Percentiles rank a stretch among this genome's conserved stretches.
These are phyloP conservation scores for Auxenochlorella pyrenoidosa DNA, from an alignment of 139 green algal species.

Conservation along the genomic window DNA sequence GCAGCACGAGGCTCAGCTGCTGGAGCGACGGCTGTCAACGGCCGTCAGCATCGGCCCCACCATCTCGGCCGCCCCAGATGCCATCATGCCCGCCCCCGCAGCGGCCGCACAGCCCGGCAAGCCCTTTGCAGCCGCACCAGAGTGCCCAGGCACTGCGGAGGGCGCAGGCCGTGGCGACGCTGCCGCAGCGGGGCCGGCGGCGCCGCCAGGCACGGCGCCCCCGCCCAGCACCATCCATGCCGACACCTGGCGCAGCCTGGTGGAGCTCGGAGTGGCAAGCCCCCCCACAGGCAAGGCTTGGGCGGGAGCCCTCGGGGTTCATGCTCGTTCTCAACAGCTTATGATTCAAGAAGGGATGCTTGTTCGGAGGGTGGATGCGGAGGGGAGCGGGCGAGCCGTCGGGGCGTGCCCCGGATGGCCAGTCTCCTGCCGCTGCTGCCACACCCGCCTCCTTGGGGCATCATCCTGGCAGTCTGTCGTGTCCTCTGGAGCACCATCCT, in stretches of 20 bases:
- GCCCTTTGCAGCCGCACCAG: background rate
- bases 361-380: too few species aligned
- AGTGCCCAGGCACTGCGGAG: background rate
- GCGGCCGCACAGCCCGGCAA: too few species aligned
- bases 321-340: background rate
- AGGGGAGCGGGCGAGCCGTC: background rate
- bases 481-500: too few species aligned
- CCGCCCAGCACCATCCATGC: constrained; percentile 26
- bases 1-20: background rate
- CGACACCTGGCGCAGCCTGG: constrained; percentile 34
- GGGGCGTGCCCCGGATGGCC: background rate
- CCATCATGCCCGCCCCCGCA: background rate
- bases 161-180: background rate
- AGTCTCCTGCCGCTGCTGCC: background rate
- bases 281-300: constrained; percentile 1
- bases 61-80: background rate
- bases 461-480: too few species aligned
- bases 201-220: background rate
- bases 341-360: too few species aligned
- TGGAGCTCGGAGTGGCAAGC: constrained; percentile 30
- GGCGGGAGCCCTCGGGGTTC: background rate
- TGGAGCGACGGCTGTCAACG: background rate
- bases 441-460: too few species aligned
- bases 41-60: background rate
- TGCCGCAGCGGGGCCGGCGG: background rate